A percentile compares a stretch with the other conserved stretches of the same genome.
These are phyloP conservation scores for Bacidia gigantensis DNA, from an alignment of 495 filamentous ascomycete species.

Conservation along the genomic window DNA sequence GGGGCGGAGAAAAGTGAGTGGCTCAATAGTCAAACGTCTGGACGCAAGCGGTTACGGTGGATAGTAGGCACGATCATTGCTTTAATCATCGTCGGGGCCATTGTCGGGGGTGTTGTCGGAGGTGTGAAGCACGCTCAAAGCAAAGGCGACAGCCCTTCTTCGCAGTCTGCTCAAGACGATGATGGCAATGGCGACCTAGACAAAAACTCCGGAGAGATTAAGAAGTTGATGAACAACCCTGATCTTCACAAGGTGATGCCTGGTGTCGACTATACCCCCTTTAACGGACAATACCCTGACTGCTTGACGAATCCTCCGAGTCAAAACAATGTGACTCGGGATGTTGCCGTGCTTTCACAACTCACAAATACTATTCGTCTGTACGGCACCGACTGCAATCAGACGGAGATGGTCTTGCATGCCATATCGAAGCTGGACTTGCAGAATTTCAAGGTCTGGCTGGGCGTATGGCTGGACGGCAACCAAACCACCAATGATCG, in stretches of 20 bases:
- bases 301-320: conserved; percentile 66
- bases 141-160: conserved; percentile 11
- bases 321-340: conserved; percentile 88
- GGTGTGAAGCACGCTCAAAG: conserved; percentile 28
- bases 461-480: conserved; percentile 84
- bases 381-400: conserved; percentile 96
- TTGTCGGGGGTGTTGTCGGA: conserved; percentile 68
- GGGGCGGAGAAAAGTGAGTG: conserved; percentile 41
- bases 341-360: conserved; percentile 82
- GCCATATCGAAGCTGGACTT: conserved; percentile 61
- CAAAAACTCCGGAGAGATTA: conserved; percentile 65
- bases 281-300: conserved; percentile 79
- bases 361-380: conserved; percentile 80
- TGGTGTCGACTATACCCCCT: conserved; percentile 92
- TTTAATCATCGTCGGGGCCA: conserved; percentile 51
- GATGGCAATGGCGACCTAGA: conserved; percentile 45
- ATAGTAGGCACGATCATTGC: conserved; percentile 48
- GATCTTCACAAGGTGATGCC: conserved; percentile 87
- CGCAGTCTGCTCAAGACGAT: conserved; percentile 28
- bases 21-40: conserved; percentile 41
- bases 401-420: conserved; percentile 87
- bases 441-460: conserved; percentile 77
- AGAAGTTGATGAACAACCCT: conserved; percentile 62
- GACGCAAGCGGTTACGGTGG: conserved; percentile 56
- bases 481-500: conserved; percentile 75